Percentiles rank a stretch among this genome's conserved stretches.
Evolutionary conservation across 1,284 basidiomycete genomes (phyloP).

Genomic region (Ustilago esculenta): DNA sequence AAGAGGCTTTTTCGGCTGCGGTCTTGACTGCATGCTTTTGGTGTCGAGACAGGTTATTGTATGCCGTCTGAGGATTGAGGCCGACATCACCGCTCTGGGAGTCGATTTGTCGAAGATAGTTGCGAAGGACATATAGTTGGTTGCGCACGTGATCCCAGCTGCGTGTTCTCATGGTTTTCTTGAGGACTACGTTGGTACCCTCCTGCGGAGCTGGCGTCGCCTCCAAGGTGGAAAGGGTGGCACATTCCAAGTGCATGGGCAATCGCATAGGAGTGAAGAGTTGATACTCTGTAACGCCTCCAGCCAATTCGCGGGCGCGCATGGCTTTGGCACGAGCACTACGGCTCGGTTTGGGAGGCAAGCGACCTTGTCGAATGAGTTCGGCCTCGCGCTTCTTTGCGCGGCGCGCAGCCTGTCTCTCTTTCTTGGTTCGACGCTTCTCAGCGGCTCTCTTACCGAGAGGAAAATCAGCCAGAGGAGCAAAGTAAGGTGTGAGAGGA

Average conservation of each 20-base stretch:
- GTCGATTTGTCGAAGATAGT: slow-evolving; percentile 58
- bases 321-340: slow-evolving; percentile 62
- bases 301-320: slow-evolving; percentile 56
- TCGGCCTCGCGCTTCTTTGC: slow-evolving; percentile 46
- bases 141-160: slow-evolving; percentile 50
- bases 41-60: slow-evolving; percentile 19
- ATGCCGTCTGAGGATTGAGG: slow-evolving; percentile 25
- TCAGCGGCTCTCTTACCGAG: slow-evolving; percentile 33
- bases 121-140: slow-evolving; percentile 56
- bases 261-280: slow-evolving; percentile 60
- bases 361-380: slow-evolving; percentile 41
- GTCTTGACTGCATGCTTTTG: slow-evolving; percentile 20
- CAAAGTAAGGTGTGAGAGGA: slow-evolving; percentile 47
- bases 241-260: slow-evolving; percentile 41
- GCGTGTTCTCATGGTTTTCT: slow-evolving; percentile 35
- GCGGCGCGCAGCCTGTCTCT: slow-evolving; percentile 31
- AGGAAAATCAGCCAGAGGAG: slow-evolving; percentile 38
- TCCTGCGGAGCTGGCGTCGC: slow-evolving; percentile 18
- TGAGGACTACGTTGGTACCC: slow-evolving; percentile 25
- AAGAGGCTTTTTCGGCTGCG: slow-evolving; percentile 7
- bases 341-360: slow-evolving; percentile 57
- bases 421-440: slow-evolving; percentile 38
- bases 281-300: slow-evolving; percentile 64
- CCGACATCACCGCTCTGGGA: slow-evolving; percentile 60
- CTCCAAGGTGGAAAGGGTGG: slow-evolving; percentile 30